Percentiles rank a stretch among this genome's conserved stretches.
phyloP scores from a whole-genome alignment of 2,329 filamentous ascomycete genomes.

The Talaromyces sp. region DNA sequence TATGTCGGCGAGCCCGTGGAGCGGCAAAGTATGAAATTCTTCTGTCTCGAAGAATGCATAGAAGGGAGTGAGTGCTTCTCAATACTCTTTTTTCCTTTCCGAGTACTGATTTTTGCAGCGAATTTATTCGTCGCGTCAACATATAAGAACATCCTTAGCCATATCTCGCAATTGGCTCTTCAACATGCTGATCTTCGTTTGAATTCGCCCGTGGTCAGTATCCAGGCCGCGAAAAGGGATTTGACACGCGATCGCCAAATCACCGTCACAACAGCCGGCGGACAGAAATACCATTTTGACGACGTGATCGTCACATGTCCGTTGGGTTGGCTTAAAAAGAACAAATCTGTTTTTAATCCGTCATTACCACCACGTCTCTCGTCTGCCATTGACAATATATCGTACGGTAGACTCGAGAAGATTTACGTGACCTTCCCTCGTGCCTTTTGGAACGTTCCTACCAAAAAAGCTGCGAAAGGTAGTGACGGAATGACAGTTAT shows the following conservation, averaged over 20 bases:
- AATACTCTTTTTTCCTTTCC: background rate
- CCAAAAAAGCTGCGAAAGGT: conserved; percentile 16
- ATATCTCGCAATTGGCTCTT: conserved; percentile 45
- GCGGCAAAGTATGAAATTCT: conserved; percentile 58
- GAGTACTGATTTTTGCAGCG: conserved; percentile 30
- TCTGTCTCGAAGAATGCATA: conserved; percentile 62
- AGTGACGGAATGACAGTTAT: conserved; percentile 7
- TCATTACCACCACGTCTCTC: conserved; percentile 36
- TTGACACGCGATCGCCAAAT: conserved; percentile 33
- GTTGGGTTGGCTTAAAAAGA: conserved; percentile 50
- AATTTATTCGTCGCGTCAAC: conserved; percentile 60
- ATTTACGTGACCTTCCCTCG: conserved; percentile 63
- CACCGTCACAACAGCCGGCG: conserved; percentile 34
- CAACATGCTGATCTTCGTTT: conserved; percentile 46
- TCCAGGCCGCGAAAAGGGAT: conserved; percentile 26
- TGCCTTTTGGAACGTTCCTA: conserved; percentile 64
- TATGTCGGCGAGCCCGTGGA: conserved; percentile 58
- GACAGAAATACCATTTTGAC: conserved; percentile 39
- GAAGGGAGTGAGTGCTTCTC: conserved; percentile 47
- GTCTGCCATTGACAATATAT: conserved; percentile 43
- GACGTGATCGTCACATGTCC: conserved; percentile 50
- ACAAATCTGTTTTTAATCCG: conserved; percentile 41
- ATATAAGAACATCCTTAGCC: conserved; percentile 52
- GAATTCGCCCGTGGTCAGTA: conserved; percentile 36
- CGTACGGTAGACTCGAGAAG: conserved; percentile 44